A percentile compares a stretch with the other conserved stretches of the same genome.
Evolutionary conservation across 805 yeast genomes (phyloP).

Genomic region (Spathaspora boniae): DNA sequence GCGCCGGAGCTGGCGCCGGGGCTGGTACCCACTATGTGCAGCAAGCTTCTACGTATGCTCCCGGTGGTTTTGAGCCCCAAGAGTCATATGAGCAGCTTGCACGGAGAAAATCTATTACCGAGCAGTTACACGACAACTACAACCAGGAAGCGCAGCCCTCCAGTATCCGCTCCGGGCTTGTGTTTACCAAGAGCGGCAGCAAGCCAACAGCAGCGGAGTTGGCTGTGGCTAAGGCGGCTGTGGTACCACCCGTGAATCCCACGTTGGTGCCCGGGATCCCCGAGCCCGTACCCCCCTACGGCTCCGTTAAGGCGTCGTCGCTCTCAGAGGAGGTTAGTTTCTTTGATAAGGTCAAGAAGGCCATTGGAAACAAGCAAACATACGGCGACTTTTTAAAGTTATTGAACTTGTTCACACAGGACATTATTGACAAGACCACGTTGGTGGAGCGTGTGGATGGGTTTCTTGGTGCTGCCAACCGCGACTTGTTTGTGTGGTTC

Average conservation of each 20-base stretch:
- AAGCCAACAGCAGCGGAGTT: constrained; percentile 18
- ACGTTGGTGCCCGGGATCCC: constrained; percentile 82
- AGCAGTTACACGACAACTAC: constrained; percentile 26
- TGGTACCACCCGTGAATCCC: constrained; percentile 44
- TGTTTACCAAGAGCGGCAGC: too few relatives aligned
- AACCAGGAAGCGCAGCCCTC: constrained; percentile 46
- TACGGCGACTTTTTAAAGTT: constrained; percentile 91
- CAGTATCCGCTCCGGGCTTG: constrained; percentile 39
- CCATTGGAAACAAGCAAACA: constrained; percentile 81
- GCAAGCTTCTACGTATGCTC: too few relatives aligned
- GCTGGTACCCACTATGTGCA: too few relatives aligned
- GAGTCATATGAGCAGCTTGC: too few relatives aligned
- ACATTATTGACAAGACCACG: constrained; percentile 77
- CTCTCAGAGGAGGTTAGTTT: constrained; percentile 83
- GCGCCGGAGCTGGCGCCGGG: too few relatives aligned
- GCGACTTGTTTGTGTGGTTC: constrained; percentile 86
- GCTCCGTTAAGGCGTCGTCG: constrained; percentile 48
- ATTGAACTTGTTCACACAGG: constrained; percentile 84
- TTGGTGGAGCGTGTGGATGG: constrained; percentile 81
- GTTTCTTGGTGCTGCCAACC: constrained; percentile 72
- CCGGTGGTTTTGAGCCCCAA: too few relatives aligned
- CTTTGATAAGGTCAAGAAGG: constrained; percentile 88
- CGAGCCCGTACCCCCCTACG: constrained; percentile 63
- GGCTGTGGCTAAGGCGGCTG: constrained; percentile 26
- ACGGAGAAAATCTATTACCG: constrained; percentile 26